Evolutionary conservation across 2,329 filamentous ascomycete genomes (phyloP).

Genomic region (Diplodia seriata): DNA sequence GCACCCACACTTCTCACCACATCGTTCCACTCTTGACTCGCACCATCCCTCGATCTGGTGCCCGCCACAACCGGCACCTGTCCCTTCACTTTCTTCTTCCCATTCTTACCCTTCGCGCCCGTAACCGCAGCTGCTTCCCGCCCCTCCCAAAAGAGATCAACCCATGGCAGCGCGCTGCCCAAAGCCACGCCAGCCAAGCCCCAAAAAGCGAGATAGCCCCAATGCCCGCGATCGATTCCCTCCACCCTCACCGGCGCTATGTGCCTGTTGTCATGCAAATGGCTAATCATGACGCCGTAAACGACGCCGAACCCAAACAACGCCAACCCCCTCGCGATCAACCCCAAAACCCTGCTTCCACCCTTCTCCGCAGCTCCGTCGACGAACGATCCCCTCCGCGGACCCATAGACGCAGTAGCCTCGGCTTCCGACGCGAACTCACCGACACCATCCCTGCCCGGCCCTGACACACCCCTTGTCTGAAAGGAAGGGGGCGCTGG

Average conservation of each 20-base stretch:
- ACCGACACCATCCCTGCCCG: neutral
- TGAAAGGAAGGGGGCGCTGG: neutral
- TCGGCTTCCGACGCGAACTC: neutral
- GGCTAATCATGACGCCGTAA: slow-evolving; percentile 82
- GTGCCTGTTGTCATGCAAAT: slow-evolving; percentile 74
- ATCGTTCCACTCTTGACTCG: slow-evolving; percentile 73
- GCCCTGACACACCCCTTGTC: neutral
- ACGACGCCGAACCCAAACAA: slow-evolving; percentile 81
- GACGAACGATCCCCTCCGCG: slow-evolving; percentile 4
- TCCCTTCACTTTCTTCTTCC: slow-evolving; percentile 32
- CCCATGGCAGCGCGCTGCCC: slow-evolving; percentile 81
- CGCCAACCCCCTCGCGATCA: slow-evolving; percentile 50
- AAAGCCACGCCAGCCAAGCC: slow-evolving; percentile 78
- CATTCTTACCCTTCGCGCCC: neutral
- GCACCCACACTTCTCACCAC: slow-evolving; percentile 73
- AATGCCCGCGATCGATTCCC: slow-evolving; percentile 61
- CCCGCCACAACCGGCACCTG: slow-evolving; percentile 20
- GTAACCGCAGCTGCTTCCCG: slow-evolving; percentile 44
- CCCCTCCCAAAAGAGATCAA: slow-evolving; percentile 76
- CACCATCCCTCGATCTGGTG: slow-evolving; percentile 46
- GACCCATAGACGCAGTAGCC: neutral
- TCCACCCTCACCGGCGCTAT: slow-evolving; percentile 69
- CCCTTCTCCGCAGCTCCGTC: neutral
- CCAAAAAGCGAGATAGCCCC: slow-evolving; percentile 80
- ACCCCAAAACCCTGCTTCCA: neutral